phyloP scores from a whole-genome alignment of 78 protist species.

The Mastigamoeba balamuthi region DNA sequence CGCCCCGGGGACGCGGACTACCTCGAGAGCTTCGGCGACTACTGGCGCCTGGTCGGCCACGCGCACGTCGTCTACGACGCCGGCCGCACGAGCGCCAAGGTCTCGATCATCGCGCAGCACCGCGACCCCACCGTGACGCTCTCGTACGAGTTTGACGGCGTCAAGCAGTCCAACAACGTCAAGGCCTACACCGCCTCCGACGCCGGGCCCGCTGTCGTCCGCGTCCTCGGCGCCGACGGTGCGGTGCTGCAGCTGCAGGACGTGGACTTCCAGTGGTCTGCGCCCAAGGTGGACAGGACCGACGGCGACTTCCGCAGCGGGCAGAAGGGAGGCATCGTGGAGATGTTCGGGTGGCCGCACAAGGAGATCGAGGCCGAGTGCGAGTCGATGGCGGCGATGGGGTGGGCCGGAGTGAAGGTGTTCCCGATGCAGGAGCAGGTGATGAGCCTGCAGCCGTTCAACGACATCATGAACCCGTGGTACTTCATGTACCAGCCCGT shows the following conservation, averaged over 20 bases:
- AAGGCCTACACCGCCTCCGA: background rate
- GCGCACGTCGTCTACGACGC: background rate
- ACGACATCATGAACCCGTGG: constrained; percentile 47
- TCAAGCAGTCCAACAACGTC: background rate
- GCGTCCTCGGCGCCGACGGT: constrained; percentile 7
- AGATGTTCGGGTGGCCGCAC: constrained; percentile 66
- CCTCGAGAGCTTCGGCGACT: background rate
- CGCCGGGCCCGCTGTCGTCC: background rate
- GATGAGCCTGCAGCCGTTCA: constrained; percentile 30
- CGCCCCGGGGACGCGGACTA: background rate
- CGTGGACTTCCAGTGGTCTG: constrained; percentile 14
- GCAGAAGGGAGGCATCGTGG: constrained; percentile 61
- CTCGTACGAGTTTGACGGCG: constrained; percentile 17
- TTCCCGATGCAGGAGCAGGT: constrained; percentile 48
- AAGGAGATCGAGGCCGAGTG: constrained; percentile 47
- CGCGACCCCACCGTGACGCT: background rate
- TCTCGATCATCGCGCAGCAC: background rate
- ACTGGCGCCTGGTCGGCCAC: background rate
- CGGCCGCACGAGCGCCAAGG: background rate
- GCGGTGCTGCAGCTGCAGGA: background rate
- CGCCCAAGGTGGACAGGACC: background rate
- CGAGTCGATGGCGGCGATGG: constrained; percentile 22
- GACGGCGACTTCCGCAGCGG: constrained; percentile 41
- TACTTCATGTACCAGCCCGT: constrained; percentile 54
- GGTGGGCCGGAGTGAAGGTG: constrained; percentile 50